Conservation (phyloP, 768 basidiomycete species). For the Tulasnella sp. region DNA sequence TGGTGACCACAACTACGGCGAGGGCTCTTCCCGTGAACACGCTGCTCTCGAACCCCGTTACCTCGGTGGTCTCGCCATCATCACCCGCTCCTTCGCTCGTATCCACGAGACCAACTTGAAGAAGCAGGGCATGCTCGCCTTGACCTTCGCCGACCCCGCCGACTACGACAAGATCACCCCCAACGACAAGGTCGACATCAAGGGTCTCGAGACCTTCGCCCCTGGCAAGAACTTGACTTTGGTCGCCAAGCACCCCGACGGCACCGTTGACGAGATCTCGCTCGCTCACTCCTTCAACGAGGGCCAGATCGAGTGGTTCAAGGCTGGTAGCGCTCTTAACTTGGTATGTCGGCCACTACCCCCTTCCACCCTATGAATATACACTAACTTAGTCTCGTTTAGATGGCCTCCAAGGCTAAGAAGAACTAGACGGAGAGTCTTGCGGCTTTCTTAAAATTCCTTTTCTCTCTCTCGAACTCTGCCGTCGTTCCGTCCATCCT, state of each 20-base stretch:
- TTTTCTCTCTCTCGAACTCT: constrained; percentile 28
- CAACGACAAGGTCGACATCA: constrained; percentile 84
- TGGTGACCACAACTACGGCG: constrained; percentile 95
- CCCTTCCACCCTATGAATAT: background rate
- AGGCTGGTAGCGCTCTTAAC: constrained; percentile 94
- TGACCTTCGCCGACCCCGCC: constrained; percentile 88
- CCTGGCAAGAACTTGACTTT: constrained; percentile 91
- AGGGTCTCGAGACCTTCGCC: constrained; percentile 84
- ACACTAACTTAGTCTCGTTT: constrained; percentile 3
- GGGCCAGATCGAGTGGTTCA: constrained; percentile 98
- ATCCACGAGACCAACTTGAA: constrained; percentile 99
- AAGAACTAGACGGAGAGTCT: constrained; percentile 32
- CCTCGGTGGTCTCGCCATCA: constrained; percentile 94
- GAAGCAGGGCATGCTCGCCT: constrained; percentile 98
- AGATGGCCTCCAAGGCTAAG: constrained; percentile 74
- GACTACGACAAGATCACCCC: constrained; percentile 95
- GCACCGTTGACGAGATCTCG: constrained; percentile 69
- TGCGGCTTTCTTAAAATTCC: background rate
- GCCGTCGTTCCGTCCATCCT: constrained; percentile 4
- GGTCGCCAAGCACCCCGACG: constrained; percentile 79
- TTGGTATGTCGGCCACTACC: constrained; percentile 51
- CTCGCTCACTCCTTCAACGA: constrained; percentile 96
- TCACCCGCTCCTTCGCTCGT: constrained; percentile 94
- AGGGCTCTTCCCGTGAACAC: constrained; percentile 97
- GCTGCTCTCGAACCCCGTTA: constrained; percentile 95